Evolutionary conservation across 306 rosid genomes (phyloP), one percentile per base, ranked within the genome.

Genomic region (Aeschynomene evenia): DNA sequence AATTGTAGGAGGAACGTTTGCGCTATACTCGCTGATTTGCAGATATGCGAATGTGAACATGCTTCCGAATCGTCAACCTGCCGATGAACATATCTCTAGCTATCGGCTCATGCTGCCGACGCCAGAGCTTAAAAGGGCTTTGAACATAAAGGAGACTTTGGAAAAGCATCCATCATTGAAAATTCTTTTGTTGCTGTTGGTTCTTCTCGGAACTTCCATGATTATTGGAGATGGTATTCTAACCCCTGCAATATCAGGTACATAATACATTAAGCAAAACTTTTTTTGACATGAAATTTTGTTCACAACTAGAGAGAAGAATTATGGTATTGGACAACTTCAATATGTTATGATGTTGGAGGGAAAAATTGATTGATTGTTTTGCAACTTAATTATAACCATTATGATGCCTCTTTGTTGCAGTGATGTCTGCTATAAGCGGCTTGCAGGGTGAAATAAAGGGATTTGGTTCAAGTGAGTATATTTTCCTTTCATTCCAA

Each of bases 161-260:
- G 99, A 94, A 79, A 94, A 39, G 79, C 81, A 45, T 53, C 46
- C 85, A 10, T 23, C 71, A 73, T 64, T 86, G 83, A 94, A 85
- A 80, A 88, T 83, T 24, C 20, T 82, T 58, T 80, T 94, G 76
- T 76, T 94, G 75, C 77, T 94, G 82, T 76, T 88, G 76, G 97
- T 94, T 84, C 87, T 94, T 55, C 74, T 88, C 81, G 99, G 97
- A 68, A 89, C 99, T 77, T 94, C 99, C 74, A 82, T 90, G 99
- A 65, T 91, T 77, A 94, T 94, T 79, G 99, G 97, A 73, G 99
- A 90, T 70, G 99, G 97, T 46, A 94, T 94, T 78, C 81, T 94
- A 52, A 94, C 99, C 69, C 96, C 99, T 8, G 97, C 97, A 48
- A 88, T 94, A 66, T 94, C 99, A 84, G 99, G 98, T 94, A 76